phyloP scores from a whole-genome alignment of 139 green algal genomes.

The Bryopsis sp. region DNA sequence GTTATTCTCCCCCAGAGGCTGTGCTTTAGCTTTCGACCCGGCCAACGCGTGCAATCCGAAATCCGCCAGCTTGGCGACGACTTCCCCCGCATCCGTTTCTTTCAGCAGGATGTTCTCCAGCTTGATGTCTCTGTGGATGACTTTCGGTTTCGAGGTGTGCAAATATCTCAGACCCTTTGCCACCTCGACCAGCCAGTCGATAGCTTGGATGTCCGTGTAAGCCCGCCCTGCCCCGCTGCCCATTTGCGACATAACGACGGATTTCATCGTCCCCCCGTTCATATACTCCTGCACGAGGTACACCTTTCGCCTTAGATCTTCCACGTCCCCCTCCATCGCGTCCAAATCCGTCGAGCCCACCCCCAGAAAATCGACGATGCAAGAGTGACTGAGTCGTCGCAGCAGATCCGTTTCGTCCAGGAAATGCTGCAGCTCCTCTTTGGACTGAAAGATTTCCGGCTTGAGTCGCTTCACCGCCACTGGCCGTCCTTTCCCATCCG shows the following conservation, averaged over 20 bases:
- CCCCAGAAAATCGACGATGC: conserved; percentile 18
- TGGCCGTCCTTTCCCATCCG: background rate
- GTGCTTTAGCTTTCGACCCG: too few species aligned
- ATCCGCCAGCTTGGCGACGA: conserved; percentile 20
- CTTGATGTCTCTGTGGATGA: conserved; percentile 30
- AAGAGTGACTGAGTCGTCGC: conserved; percentile 50
- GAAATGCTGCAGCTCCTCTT: conserved; percentile 52
- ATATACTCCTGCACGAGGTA: conserved; percentile 30
- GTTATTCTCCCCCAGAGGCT: too few species aligned
- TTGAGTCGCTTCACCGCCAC: conserved; percentile 60
- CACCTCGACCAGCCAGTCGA: conserved; percentile 15
- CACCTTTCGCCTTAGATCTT: too few species aligned
- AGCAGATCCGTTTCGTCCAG: conserved; percentile 51
- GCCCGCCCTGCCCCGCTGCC: background rate
- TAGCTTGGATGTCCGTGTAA: background rate
- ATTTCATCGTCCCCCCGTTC: conserved; percentile 24
- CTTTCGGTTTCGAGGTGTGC: conserved; percentile 19
- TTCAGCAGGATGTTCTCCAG: conserved; percentile 24
- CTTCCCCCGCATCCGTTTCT: background rate
- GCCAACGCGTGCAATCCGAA: conserved; percentile 19
- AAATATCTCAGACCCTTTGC: conserved; percentile 22
- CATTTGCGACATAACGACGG: conserved; percentile 29
- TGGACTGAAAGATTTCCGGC: conserved; percentile 45
- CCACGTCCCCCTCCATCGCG: too few species aligned
- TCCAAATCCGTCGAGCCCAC: too few species aligned